phyloP scores from a whole-genome alignment of 139 green algal genomes.

The Chloropicon primus region DNA sequence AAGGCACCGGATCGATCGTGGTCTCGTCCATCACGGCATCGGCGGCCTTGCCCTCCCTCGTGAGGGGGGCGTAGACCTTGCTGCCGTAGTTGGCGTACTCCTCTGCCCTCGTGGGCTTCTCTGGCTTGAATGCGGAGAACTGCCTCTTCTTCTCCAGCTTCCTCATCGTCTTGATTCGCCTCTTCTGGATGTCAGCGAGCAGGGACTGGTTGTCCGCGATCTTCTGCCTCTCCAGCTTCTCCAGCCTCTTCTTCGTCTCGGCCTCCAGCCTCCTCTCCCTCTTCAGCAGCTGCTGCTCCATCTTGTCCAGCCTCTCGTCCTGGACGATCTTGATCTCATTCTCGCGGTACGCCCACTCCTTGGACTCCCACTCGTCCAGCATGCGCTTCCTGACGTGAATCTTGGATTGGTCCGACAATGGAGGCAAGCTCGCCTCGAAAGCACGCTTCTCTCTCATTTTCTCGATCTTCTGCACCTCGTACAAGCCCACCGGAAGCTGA shows the following conservation, averaged over 20 bases:
- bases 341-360: conserved; percentile 59
- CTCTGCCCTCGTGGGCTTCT: conserved; percentile 21
- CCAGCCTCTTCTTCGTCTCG: conserved; percentile 18
- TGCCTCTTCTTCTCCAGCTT: conserved; percentile 24
- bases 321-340: conserved; percentile 48
- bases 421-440: conserved; percentile 59
- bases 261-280: conserved; percentile 17
- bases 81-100: conserved; percentile 48
- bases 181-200: background rate
- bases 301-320: conserved; percentile 47
- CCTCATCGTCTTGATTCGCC: conserved; percentile 51
- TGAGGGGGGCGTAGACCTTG: conserved; percentile 50
- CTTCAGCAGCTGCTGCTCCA: conserved; percentile 24
- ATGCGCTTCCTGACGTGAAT: conserved; percentile 53
- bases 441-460: conserved; percentile 56
- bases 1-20: conserved; percentile 44
- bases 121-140: conserved; percentile 20
- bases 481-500: conserved; percentile 33
- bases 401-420: conserved; percentile 32
- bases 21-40: conserved; percentile 24
- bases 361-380: conserved; percentile 61
- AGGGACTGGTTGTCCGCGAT: conserved; percentile 35
- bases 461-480: conserved; percentile 42
- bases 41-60: conserved; percentile 46
- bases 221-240: conserved; percentile 11